Conservation (phyloP, 495 filamentous ascomycete genomes). For the Hypoxylon subgilvum region DNA sequence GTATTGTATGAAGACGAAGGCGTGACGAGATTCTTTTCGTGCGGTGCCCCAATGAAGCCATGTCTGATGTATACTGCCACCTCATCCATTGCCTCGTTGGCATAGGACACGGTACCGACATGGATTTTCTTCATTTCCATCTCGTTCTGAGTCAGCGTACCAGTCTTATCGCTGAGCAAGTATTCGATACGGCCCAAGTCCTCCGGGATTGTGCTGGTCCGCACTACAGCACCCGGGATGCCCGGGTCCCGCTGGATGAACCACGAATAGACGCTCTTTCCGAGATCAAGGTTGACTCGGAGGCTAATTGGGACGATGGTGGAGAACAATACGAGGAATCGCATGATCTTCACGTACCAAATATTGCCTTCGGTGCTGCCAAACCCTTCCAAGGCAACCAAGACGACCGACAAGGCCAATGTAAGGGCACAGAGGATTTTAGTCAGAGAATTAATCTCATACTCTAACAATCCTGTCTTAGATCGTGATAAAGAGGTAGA, state of each 20-base stretch:
- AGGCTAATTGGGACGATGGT: conserved; percentile 98
- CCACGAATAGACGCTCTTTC: conserved; percentile 92
- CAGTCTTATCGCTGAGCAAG: conserved; percentile 95
- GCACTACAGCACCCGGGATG: conserved; percentile 88
- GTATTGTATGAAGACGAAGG: conserved; percentile 73
- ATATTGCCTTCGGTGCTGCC: conserved; percentile 63
- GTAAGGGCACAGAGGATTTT: conserved; percentile 95
- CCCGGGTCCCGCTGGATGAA: conserved; percentile 92
- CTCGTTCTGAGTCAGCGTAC: conserved; percentile 95
- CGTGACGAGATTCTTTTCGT: conserved; percentile 63
- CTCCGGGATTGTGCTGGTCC: conserved; percentile 96
- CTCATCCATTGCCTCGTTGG: conserved; percentile 98
- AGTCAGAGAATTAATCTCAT: conserved; percentile 96
- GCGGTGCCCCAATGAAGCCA: conserved; percentile 65
- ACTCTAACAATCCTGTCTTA: conserved; percentile 90
- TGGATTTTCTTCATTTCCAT: conserved; percentile 99
- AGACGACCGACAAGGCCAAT: conserved; percentile 78
- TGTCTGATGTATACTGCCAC: conserved; percentile 84
- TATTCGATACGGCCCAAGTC: conserved; percentile 97
- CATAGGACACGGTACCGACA: conserved; percentile 96
- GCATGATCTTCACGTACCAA: conserved; percentile 96
- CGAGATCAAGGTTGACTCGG: conserved; percentile 95
- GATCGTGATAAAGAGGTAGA: conserved; percentile 90
- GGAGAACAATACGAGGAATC: conserved; percentile 96
- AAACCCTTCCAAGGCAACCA: conserved; percentile 89